Evolutionary conservation across 352 stramenopile species (phyloP).

Genomic region (Globisporangium radiosum): DNA sequence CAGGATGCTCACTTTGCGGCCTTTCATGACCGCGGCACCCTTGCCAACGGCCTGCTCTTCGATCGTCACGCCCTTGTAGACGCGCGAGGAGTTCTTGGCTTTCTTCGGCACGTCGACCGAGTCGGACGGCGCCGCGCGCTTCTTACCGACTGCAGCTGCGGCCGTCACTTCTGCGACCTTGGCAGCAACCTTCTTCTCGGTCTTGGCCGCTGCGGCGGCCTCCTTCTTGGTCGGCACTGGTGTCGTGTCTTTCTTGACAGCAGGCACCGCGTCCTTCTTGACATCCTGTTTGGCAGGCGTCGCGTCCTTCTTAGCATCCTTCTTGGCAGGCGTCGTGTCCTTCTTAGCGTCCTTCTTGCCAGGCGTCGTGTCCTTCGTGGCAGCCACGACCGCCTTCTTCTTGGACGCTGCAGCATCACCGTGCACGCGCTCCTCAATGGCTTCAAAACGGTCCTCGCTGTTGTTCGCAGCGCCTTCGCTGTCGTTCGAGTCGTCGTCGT

Average conservation of each 20-base stretch:
- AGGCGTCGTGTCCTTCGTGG: constrained; percentile 16
- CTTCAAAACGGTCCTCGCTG: constrained; percentile 53
- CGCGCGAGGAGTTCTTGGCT: constrained; percentile 42
- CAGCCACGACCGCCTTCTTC: constrained; percentile 26
- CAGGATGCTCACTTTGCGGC: constrained; percentile 75
- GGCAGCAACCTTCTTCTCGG: constrained; percentile 44
- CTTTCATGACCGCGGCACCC: constrained; percentile 42
- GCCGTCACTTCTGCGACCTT: constrained; percentile 47
- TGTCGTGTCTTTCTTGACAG: constrained; percentile 22
- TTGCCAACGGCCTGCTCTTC: constrained; percentile 72
- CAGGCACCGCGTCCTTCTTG: constrained; percentile 24
- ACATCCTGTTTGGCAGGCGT: constrained; percentile 14
- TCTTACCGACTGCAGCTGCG: constrained; percentile 40
- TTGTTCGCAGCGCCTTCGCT: constrained; percentile 34
- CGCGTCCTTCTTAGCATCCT: constrained; percentile 23
- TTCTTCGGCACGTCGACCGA: constrained; percentile 74
- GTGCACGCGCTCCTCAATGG: constrained; percentile 66
- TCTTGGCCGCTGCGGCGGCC: constrained; percentile 27
- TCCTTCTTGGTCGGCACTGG: constrained; percentile 30
- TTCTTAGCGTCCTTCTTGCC: constrained; percentile 24
- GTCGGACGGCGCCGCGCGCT: constrained; percentile 52
- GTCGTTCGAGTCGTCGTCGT: constrained; percentile 42
- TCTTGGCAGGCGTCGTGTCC: constrained; percentile 22
- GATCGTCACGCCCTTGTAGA: constrained; percentile 78
- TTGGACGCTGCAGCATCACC: constrained; percentile 24